Percentiles rank a stretch among this genome's conserved stretches.
phyloP scores from a whole-genome alignment of 768 basidiomycete genomes.

The Rhizopogon vinicolor region DNA sequence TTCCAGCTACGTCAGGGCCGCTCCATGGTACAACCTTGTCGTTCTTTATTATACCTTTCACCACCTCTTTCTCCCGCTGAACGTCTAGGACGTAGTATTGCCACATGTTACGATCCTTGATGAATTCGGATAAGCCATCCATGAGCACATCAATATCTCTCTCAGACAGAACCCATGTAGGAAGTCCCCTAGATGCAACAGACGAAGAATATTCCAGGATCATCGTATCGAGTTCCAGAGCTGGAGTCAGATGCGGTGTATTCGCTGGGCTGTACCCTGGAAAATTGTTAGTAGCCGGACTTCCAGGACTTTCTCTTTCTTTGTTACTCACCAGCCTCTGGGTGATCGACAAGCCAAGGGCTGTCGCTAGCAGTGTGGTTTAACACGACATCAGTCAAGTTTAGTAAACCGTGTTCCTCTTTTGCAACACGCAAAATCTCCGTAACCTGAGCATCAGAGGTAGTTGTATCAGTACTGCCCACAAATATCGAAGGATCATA shows the following conservation, averaged over 20 bases:
- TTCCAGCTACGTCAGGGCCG: conserved; percentile 54
- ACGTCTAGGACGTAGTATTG: conserved; percentile 91
- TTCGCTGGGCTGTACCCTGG: conserved; percentile 87
- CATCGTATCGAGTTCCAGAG: conserved; percentile 85
- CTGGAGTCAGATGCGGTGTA: conserved; percentile 89
- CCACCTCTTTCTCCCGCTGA: conserved; percentile 51
- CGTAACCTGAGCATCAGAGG: conserved; percentile 54
- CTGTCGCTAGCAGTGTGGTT: conserved; percentile 98
- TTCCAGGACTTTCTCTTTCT: not conserved
- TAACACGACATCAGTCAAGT: conserved; percentile 91
- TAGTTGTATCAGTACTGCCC: conserved; percentile 35
- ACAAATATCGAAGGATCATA: conserved; percentile 79
- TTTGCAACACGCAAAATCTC: conserved; percentile 64
- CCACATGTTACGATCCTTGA: conserved; percentile 77
- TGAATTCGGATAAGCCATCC: conserved; percentile 50
- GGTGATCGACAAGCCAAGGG: conserved; percentile 87
- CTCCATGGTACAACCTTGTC: conserved; percentile 50
- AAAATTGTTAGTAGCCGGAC: conserved; percentile 4
- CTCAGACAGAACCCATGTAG: conserved; percentile 59
- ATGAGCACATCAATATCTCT: conserved; percentile 68
- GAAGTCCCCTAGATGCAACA: conserved; percentile 63
- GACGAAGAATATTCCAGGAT: conserved; percentile 76
- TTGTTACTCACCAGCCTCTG: conserved; percentile 75
- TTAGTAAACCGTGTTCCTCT: conserved; percentile 85
- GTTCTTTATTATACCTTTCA: conserved; percentile 31